Conservation (phyloP, 768 basidiomycete species). For the Russula griseocarnosa region DNA sequence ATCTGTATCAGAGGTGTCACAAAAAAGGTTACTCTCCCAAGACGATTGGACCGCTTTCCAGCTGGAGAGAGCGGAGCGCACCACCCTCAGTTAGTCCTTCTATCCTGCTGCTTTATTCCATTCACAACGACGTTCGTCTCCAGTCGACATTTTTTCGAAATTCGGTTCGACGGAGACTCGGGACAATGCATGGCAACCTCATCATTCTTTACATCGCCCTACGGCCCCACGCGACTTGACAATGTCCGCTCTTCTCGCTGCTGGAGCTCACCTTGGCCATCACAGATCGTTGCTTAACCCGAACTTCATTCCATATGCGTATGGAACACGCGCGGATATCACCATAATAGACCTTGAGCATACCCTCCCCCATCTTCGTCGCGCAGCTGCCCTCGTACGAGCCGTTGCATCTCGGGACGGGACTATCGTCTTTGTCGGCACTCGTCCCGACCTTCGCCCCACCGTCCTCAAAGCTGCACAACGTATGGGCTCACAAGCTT, state of each 20-base stretch:
- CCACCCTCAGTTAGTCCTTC: conserved; percentile 49
- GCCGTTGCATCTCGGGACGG: conserved; percentile 79
- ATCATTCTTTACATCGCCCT: conserved; percentile 65
- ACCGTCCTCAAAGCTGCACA: conserved; percentile 75
- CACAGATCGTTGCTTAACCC: conserved; percentile 79
- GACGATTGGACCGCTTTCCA: conserved; percentile 68
- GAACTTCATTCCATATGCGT: conserved; percentile 87
- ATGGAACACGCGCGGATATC: conserved; percentile 84
- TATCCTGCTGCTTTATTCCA: conserved; percentile 20
- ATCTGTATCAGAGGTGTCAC: conserved; percentile 20
- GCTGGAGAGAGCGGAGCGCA: conserved; percentile 50
- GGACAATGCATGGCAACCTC: conserved; percentile 66
- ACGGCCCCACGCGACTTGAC: conserved; percentile 59
- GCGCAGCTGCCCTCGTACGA: conserved; percentile 83
- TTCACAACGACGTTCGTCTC: conserved; percentile 29
- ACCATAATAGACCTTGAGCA: conserved; percentile 94
- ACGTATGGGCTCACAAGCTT: conserved; percentile 76
- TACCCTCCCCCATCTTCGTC: conserved; percentile 85
- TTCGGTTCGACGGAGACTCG: conserved; percentile 77
- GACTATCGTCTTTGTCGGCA: conserved; percentile 86
- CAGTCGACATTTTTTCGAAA: conserved; percentile 44
- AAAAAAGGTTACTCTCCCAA: conserved; percentile 39
- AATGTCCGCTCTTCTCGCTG: conserved; percentile 83
- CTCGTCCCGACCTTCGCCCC: conserved; percentile 70
- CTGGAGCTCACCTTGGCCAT: conserved; percentile 94